Conservation (phyloP, 2,329 filamentous ascomycete genomes). For the Microsporum audouinii region DNA sequence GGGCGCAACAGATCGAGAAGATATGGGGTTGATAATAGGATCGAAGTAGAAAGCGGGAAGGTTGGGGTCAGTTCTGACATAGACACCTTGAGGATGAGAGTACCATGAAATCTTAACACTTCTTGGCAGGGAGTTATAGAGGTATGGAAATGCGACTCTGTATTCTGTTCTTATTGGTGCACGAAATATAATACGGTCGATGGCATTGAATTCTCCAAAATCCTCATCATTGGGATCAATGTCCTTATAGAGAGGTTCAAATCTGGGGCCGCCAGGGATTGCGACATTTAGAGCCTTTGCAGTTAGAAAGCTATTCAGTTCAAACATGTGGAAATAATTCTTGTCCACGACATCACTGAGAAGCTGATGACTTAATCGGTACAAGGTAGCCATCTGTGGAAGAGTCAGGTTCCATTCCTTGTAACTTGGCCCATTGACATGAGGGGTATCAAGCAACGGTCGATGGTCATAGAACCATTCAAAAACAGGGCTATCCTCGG, state of each 20-base stretch:
- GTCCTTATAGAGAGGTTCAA: conserved; percentile 96
- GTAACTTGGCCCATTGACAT: conserved; percentile 95
- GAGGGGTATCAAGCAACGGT: conserved; percentile 76
- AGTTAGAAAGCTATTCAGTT: conserved; percentile 85
- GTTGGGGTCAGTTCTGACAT: conserved; percentile 72
- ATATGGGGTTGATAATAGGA: conserved; percentile 94
- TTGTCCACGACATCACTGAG: conserved; percentile 86
- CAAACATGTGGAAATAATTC: conserved; percentile 98
- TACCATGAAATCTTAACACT: conserved; percentile 92
- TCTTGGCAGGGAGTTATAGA: conserved; percentile 92
- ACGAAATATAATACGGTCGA: conserved; percentile 97
- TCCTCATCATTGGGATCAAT: conserved; percentile 98
- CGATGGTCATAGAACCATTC: conserved; percentile 98
- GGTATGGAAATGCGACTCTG: conserved; percentile 81
- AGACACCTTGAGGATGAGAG: conserved; percentile 85
- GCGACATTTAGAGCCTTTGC: conserved; percentile 96
- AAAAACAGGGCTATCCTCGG: conserved; percentile 78
- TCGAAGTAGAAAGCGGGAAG: conserved; percentile 97
- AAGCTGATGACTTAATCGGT: conserved; percentile 80
- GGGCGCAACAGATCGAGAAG: conserved; percentile 81
- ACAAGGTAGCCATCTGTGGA: conserved; percentile 91
- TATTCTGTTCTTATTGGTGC: conserved; percentile 91
- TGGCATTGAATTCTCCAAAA: conserved; percentile 98
- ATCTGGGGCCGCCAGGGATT: conserved; percentile 90
- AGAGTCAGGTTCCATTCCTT: conserved; percentile 88